Evolutionary conservation across 164 flowering plant genomes (phyloP).

Genomic region (Santalum album): DNA sequence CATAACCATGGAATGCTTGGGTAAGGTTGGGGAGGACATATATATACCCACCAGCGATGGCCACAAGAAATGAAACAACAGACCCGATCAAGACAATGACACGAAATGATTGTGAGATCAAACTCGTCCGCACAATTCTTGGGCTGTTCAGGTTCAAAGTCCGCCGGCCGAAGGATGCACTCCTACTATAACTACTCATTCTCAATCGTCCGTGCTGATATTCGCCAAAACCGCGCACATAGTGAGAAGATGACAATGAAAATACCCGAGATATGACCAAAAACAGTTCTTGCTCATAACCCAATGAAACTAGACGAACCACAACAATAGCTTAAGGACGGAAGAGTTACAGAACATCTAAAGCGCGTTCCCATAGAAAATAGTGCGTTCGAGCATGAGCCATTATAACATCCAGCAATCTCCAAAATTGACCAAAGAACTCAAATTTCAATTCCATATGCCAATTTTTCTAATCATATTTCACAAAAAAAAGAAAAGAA

Average conservation of each 20-base stretch:
- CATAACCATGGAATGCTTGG: constrained; percentile 26
- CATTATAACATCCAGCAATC: background rate
- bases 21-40: constrained; percentile 42
- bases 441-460: constrained; percentile 4
- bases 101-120: constrained; percentile 27
- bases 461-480: background rate
- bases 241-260: background rate
- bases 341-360: too few species aligned
- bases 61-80: constrained; percentile 30
- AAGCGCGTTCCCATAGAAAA: too few species aligned
- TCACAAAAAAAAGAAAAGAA: constrained; percentile 1
- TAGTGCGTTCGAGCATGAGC: background rate
- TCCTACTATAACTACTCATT: constrained; percentile 37
- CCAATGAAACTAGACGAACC: too few species aligned
- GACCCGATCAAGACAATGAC: constrained; percentile 28
- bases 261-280: background rate
- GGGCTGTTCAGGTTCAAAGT: constrained; percentile 35
- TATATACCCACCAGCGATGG: constrained; percentile 38
- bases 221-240: background rate
- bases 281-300: too few species aligned
- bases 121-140: constrained; percentile 25
- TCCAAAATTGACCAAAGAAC: background rate
- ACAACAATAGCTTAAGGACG: too few species aligned
- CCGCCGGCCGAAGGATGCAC: constrained; percentile 34
- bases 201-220: constrained; percentile 15